Conservation (phyloP, 768 basidiomycete species). For the Pleurotus djamor region DNA sequence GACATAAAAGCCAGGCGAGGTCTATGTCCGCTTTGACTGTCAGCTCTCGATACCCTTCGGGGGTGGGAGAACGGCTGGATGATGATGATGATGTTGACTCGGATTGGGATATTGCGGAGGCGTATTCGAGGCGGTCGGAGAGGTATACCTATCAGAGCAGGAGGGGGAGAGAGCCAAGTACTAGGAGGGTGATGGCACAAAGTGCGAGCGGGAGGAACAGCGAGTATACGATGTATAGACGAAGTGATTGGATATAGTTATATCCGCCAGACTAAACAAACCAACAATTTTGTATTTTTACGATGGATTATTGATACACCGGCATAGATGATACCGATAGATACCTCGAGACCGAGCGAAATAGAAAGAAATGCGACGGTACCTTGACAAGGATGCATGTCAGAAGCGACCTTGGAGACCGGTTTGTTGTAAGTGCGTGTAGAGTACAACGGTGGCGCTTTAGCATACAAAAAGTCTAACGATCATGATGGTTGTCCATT, state of each 20-base stretch:
- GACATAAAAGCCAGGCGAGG: slow-evolving; percentile 2
- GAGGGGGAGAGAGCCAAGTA: not conserved
- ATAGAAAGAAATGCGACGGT: too few species aligned
- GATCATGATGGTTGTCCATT: too few species aligned
- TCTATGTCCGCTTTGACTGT: slow-evolving; percentile 5
- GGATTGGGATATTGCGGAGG: slow-evolving; percentile 3
- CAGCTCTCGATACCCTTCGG: slow-evolving; percentile 2
- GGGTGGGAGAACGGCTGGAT: not conserved
- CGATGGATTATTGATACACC: too few species aligned
- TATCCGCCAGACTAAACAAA: not conserved
- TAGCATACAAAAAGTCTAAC: too few species aligned
- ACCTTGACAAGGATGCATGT: too few species aligned
- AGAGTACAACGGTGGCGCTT: too few species aligned
- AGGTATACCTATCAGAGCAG: not conserved
- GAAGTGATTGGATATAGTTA: slow-evolving; percentile 1
- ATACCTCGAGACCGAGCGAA: too few species aligned
- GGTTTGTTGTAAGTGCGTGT: too few species aligned
- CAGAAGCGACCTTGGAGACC: too few species aligned
- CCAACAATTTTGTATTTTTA: too few species aligned
- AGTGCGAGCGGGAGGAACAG: slow-evolving; percentile 2
- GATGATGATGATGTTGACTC: not conserved
- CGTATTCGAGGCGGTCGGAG: not conserved
- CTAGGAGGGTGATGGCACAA: not conserved
- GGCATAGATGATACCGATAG: too few species aligned
- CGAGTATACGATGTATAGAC: slow-evolving; percentile 4